These are phyloP conservation scores for Hygrophorus russula DNA, from an alignment of 768 basidiomycete species.

Conservation along the genomic window DNA sequence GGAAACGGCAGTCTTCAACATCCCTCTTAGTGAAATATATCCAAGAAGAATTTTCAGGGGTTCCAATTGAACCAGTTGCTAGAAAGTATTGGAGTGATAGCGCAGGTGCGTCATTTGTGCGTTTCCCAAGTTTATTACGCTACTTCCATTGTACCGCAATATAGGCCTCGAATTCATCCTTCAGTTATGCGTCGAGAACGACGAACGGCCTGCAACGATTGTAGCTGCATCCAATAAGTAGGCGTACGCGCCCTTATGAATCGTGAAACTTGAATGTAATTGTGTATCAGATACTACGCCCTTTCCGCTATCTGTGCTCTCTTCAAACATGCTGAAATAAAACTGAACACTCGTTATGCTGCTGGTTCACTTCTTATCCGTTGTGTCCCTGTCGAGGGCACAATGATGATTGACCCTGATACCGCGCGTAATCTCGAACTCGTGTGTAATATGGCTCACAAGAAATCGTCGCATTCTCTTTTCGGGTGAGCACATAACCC, in stretches of 20 bases:
- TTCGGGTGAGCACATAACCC: constrained; percentile 46
- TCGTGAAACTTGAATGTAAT: neutral
- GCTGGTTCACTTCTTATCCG: constrained; percentile 59
- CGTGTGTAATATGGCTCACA: constrained; percentile 59
- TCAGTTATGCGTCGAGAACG: constrained; percentile 70
- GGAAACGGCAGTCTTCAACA: constrained; percentile 32
- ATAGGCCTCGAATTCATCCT: constrained; percentile 71
- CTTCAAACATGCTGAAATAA: constrained; percentile 73
- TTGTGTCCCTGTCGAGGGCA: constrained; percentile 76
- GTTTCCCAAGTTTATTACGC: neutral
- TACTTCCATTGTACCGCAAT: constrained; percentile 22
- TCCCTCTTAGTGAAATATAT: constrained; percentile 66
- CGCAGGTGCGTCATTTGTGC: constrained; percentile 45
- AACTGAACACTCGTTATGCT: constrained; percentile 62
- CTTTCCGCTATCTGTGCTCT: constrained; percentile 79
- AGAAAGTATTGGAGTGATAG: constrained; percentile 83
- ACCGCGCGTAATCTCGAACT: constrained; percentile 85
- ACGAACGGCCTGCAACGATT: constrained; percentile 71
- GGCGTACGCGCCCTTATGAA: constrained; percentile 21
- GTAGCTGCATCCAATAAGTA: constrained; percentile 75
- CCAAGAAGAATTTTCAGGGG: constrained; percentile 59
- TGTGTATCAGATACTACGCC: constrained; percentile 64
- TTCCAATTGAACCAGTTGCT: constrained; percentile 57
- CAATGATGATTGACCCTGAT: constrained; percentile 90
- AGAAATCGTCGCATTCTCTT: constrained; percentile 63